Percentiles rank a stretch among this genome's conserved stretches.
These are phyloP conservation scores for Cyberlindnera samutprakarnensis DNA, from an alignment of 805 yeast genomes.

Conservation along the genomic window DNA sequence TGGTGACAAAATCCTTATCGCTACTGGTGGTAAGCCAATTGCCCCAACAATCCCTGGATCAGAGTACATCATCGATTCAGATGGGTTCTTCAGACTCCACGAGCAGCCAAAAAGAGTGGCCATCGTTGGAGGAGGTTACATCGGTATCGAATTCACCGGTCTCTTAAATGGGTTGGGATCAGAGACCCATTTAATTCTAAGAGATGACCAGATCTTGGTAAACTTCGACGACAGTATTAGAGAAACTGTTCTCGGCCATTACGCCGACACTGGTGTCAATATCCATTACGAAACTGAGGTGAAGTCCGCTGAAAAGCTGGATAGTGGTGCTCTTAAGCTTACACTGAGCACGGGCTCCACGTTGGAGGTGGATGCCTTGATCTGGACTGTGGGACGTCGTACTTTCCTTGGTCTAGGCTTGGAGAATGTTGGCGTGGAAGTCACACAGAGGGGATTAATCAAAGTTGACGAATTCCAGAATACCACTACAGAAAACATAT, in stretches of 20 bases:
- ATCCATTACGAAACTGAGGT: conserved; percentile 64
- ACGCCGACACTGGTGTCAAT: conserved; percentile 72
- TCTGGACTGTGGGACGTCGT: conserved; percentile 94
- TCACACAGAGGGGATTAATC: conserved; percentile 54
- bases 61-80: conserved; percentile 79
- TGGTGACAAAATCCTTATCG: conserved; percentile 79
- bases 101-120: conserved; percentile 89
- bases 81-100: conserved; percentile 80
- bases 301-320: conserved; percentile 38
- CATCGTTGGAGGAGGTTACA: conserved; percentile 96
- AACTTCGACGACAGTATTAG: conserved; percentile 80
- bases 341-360: conserved; percentile 31
- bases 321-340: conserved; percentile 42
- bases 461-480: conserved; percentile 84
- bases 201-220: conserved; percentile 88
- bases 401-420: conserved; percentile 69
- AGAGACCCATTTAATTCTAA: conserved; percentile 78
- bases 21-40: conserved; percentile 87
- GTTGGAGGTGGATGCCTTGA: conserved; percentile 66
- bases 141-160: conserved; percentile 93
- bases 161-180: conserved; percentile 84
- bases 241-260: conserved; percentile 70
- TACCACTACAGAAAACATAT: conserved; percentile 63
- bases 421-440: conserved; percentile 65
- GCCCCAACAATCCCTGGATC: conserved; percentile 73